Conservation (phyloP, 345 rosid species). For the Fremontodendron californicum region DNA sequence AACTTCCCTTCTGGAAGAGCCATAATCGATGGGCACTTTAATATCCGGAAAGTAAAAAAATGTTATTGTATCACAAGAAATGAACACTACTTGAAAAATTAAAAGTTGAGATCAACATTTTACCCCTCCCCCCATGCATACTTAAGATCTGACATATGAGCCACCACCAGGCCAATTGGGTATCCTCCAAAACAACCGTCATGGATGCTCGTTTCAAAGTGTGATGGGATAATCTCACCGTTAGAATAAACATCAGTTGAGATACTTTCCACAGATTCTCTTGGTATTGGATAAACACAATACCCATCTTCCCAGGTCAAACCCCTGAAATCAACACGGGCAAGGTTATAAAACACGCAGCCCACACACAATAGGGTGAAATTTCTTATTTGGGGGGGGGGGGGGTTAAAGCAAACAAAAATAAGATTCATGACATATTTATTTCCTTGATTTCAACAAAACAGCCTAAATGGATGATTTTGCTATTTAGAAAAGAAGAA, state of each 20-base stretch:
- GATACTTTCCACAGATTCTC: conserved; percentile 17
- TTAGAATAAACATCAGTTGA: conserved; percentile 14
- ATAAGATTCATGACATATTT: not conserved
- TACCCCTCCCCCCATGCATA: conserved; percentile 60
- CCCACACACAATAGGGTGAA: not conserved
- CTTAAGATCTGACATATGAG: conserved; percentile 37
- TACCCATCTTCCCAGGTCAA: conserved; percentile 65
- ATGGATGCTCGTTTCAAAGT: conserved; percentile 12
- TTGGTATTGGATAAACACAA: conserved; percentile 34
- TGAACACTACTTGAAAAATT: not conserved
- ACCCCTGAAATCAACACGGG: conserved; percentile 32
- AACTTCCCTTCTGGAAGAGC: not conserved
- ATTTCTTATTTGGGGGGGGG: not conserved
- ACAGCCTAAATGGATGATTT: not conserved
- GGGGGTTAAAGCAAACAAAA: not conserved
- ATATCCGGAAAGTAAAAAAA: not conserved
- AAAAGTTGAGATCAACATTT: conserved; percentile 12
- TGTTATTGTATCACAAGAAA: not conserved
- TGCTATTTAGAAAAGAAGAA: not conserved
- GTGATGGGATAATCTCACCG: conserved; percentile 21
- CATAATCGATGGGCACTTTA: not conserved
- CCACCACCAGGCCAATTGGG: conserved; percentile 28
- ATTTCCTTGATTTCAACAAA: not conserved
- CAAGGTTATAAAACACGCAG: not conserved
- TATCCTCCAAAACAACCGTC: conserved; percentile 25